Base-by-base conservation (phyloP, 306 rosid genomes). In the Malus sieversii region DNA sequence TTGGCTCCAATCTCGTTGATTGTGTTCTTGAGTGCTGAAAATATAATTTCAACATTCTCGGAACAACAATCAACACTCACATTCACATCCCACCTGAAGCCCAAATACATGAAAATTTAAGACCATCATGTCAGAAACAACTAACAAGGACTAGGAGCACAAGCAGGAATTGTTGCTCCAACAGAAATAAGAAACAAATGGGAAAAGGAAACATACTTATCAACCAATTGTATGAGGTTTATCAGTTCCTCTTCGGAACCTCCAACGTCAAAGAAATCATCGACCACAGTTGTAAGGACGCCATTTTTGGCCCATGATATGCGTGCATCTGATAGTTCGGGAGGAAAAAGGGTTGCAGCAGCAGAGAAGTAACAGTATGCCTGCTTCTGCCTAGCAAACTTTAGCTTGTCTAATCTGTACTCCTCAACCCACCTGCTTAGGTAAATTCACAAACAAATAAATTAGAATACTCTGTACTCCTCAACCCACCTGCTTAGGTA, bases 211-310 rank as follows among this genome's bases (percentile, higher is more conserved):
- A 68, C 78, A 52, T 89, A 94, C 98, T 84, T 80, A 79, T 92
- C 86, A 35, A 94, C 79, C 68, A 92, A 82, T 65, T 84, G 88
- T 72, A 92, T 84, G 44, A 94, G 98, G 82, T 88, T 87, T 70
- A 81, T 44, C 52, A 84, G 75, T 82, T 94, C 97, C 78, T 86
- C 91, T 74, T 86, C 83, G 46, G 96, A 84, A 75, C 95, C 82
- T 18, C 95, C 90, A 61, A 88, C 72, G 29, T 92, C 97, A 82
- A 84, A 92, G 87, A 95, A 95, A 83, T 94, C 97, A 84, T 92
- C 97, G 18, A 95, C 93, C 76, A 85, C 90, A 62, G 98, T 90
- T 40, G 88, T 74, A 46, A 94, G 96, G 62, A 92, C 88, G 62
- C 92, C 95, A 51, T 74, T 86, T 78, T 94, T 92, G 0, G 97